Percentiles rank a stretch among this genome's conserved stretches.
Evolutionary conservation across 345 rosid genomes (phyloP).

Genomic region (Hibiscus syriacus): DNA sequence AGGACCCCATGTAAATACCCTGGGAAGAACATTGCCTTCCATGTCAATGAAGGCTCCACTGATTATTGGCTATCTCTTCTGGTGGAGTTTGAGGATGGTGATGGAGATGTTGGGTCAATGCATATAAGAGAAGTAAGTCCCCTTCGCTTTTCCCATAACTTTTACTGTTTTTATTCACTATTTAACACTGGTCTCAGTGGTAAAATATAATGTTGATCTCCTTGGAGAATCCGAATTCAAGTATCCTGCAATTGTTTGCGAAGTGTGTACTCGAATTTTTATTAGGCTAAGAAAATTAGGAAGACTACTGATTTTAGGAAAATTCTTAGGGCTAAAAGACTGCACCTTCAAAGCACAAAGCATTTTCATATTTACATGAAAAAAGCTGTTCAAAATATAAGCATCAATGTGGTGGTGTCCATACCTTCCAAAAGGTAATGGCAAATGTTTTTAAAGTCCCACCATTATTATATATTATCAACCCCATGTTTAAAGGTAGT

Average conservation of each 20-base stretch:
- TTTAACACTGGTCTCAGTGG: no score
- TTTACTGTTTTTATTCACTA: not conserved
- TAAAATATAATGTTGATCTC: no score
- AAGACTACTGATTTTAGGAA: no score
- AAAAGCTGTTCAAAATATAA: no score
- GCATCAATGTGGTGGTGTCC: not conserved
- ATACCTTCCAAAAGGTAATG: not conserved
- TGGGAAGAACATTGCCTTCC: conserved; percentile 78
- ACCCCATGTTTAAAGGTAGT: conserved; percentile 7
- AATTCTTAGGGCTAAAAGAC: no score
- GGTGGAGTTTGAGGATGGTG: conserved; percentile 90
- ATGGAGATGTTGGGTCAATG: conserved; percentile 94
- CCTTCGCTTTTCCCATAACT: not conserved
- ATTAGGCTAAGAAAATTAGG: no score
- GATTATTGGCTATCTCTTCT: conserved; percentile 78
- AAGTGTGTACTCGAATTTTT: no score
- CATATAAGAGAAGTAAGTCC: conserved; percentile 66
- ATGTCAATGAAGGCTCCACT: conserved; percentile 89
- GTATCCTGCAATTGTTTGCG: no score
- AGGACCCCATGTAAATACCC: conserved; percentile 87
- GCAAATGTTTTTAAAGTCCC: not conserved
- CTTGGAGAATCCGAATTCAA: no score
- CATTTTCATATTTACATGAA: no score
- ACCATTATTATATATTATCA: not conserved
- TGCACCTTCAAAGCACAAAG: no score